phyloP scores from a whole-genome alignment of 257 asterid genomes.

The Solanum rostratum region DNA sequence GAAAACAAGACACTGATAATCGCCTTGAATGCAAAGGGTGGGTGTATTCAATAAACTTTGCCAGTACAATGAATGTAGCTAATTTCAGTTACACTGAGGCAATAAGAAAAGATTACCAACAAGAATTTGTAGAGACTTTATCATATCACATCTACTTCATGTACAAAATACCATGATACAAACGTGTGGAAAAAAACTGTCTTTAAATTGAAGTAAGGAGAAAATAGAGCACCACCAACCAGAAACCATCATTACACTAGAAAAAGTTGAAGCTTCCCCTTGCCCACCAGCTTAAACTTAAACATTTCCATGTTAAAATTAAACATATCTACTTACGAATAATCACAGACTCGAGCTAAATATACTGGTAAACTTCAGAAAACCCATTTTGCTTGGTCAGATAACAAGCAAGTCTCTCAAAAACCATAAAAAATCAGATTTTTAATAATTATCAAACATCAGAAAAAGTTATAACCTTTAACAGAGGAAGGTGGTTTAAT shows the following conservation, averaged over 20 bases:
- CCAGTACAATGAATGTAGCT: background rate
- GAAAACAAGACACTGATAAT: background rate
- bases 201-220: constrained; percentile 19
- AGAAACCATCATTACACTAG: constrained; percentile 8
- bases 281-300: background rate
- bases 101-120: background rate
- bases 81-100: background rate
- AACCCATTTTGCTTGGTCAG: background rate
- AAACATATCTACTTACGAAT: background rate
- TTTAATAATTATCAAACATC: background rate
- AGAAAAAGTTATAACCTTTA: background rate
- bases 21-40: background rate
- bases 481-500: background rate
- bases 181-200: constrained; percentile 5
- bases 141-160: constrained; percentile 3
- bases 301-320: background rate
- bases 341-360: background rate
- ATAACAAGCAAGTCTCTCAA: background rate
- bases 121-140: background rate
- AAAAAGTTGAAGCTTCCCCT: background rate
- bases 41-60: background rate
- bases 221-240: constrained; percentile 19
- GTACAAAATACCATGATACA: constrained; percentile 1
- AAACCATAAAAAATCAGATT: background rate
- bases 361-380: background rate